Percentiles rank a stretch among this genome's conserved stretches.
phyloP scores from a whole-genome alignment of 2,329 filamentous ascomycete species.

The Mycogone perniciosa region DNA sequence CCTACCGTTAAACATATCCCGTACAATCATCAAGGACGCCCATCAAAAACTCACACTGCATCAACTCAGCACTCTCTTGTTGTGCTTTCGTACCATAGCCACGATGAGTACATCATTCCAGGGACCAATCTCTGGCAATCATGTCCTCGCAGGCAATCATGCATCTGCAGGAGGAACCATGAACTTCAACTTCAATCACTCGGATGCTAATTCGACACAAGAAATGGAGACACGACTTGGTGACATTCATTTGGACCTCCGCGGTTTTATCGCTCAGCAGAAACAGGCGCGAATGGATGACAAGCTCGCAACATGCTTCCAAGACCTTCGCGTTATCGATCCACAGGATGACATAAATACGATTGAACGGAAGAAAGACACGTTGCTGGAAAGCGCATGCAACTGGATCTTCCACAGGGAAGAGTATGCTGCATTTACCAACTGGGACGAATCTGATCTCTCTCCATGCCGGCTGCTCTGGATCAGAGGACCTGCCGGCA shows the following conservation, averaged over 20 bases:
- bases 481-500: slow-evolving; percentile 30
- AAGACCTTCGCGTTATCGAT: slow-evolving; percentile 11
- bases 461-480: slow-evolving; percentile 23
- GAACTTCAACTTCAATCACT: no score
- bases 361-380: slow-evolving; percentile 14
- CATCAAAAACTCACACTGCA: no score
- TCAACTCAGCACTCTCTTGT: no score
- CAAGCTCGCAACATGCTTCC: slow-evolving; percentile 13
- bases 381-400: slow-evolving; percentile 10
- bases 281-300: slow-evolving; percentile 12
- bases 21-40: no score
- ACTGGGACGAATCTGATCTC: slow-evolving; percentile 18
- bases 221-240: slow-evolving; percentile 13
- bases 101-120: no score
- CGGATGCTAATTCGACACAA: neutral
- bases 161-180: no score
- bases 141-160: no score
- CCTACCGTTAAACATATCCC: no score
- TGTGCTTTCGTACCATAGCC: no score
- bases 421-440: slow-evolving; percentile 18
- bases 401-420: slow-evolving; percentile 13
- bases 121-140: no score
- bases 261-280: slow-evolving; percentile 12
- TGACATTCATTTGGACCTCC: slow-evolving; percentile 13
- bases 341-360: slow-evolving; percentile 14